These are phyloP conservation scores for Leccinum imitatum DNA, from an alignment of 768 basidiomycete species.

Conservation along the genomic window DNA sequence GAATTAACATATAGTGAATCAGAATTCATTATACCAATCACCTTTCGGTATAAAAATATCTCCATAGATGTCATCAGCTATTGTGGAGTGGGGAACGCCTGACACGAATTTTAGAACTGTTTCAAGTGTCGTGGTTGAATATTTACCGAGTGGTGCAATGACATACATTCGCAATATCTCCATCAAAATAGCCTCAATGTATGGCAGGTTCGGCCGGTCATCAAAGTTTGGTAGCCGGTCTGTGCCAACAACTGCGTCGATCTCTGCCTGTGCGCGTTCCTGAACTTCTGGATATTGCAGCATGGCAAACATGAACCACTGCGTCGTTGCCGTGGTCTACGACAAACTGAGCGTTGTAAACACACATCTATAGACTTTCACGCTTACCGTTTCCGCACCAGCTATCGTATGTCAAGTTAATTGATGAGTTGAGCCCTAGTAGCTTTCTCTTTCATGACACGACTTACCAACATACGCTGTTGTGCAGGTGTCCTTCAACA, in stretches of 20 bases:
- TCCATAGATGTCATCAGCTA: constrained; percentile 16
- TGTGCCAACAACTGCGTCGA: constrained; percentile 30
- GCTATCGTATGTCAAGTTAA: constrained; percentile 8
- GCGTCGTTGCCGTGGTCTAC: constrained; percentile 12
- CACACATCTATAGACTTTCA: not conserved
- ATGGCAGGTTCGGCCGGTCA: constrained; percentile 27
- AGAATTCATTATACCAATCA: not conserved
- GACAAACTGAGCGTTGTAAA: not conserved
- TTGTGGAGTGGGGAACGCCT: constrained; percentile 23
- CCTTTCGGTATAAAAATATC: constrained; percentile 26
- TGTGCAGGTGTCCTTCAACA: constrained; percentile 11
- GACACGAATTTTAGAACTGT: not conserved
- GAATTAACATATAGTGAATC: not conserved
- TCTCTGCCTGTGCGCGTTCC: constrained; percentile 29
- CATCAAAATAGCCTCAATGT: constrained; percentile 28
- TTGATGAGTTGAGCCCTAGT: not conserved
- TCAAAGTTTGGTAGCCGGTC: constrained; percentile 26
- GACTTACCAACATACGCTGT: constrained; percentile 20
- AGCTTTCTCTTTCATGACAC: not conserved
- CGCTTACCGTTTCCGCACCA: constrained; percentile 21
- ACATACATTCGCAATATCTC: constrained; percentile 33
- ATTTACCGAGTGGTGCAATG: constrained; percentile 25
- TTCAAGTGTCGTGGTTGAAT: not conserved
- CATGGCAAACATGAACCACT: constrained; percentile 35
- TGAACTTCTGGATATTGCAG: constrained; percentile 33